Base-by-base conservation (phyloP, 371 early-diverging fungal genomes). In the Mucor indicus region DNA sequence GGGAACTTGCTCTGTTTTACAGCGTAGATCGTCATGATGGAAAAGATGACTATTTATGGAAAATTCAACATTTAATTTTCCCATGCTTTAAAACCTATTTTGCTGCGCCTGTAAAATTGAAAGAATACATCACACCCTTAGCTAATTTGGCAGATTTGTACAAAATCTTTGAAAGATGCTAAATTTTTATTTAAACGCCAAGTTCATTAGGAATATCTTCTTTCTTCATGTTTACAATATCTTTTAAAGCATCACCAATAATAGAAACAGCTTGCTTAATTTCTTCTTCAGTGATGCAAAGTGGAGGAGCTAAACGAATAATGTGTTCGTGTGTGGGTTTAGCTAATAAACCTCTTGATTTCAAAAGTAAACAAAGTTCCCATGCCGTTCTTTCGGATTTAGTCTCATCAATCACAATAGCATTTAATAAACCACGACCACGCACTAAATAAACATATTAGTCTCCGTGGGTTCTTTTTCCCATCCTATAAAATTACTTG, bases 311-410 rank as follows among this genome's bases (percentile, higher is more conserved):
- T 25, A 98, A 77, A 22, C 98, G 91, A 53, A 98, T 98, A 64
- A 98, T 96, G 80, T 91, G 95, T 49, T 85, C 83, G 77, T 98
- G 98, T n/a, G 98, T 98, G 30, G 97, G 98, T 75, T 98, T 98
- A 51, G 96, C 95, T 44, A 98, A 80, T 33, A 98, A 66, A 24
- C 98, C 98, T 61, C 89, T 81, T 49, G 87, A 79, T 69, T 95
- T 95, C 56, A 98, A 77, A 44, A 96, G 63, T 52, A 98, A 72
- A 64, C 98, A 98, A 42, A 98, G 74, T 61, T 97, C 91, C 98
- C 97, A 97, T 11, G 98, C 98, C n/a, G 86, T 83, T 69, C 90
- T 92, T 42, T 85, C 79, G 17, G 83, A 75, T 60, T 85, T 83
- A 48, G 73, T 48, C 51, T 91, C 88, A 75, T 95, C 93, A 72